Evolutionary conservation across 129 eudicot species (phyloP).

Genomic region (Scalesia atractyloides): DNA sequence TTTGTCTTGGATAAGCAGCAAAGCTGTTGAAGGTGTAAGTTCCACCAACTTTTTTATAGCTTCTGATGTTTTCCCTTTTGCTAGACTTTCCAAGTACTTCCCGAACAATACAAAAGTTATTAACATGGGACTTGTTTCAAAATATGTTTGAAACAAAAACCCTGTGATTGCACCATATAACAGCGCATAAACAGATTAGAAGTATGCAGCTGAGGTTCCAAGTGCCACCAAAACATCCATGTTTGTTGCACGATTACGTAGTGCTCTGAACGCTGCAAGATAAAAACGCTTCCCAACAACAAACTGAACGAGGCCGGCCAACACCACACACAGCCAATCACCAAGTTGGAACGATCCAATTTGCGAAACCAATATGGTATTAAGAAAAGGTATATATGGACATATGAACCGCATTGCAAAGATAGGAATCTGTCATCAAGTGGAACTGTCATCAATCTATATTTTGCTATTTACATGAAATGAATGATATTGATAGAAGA

Average conservation of each 20-base stretch:
- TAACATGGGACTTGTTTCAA: slow-evolving; percentile 93
- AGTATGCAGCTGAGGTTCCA: slow-evolving; percentile 94
- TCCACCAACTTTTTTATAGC: slow-evolving; percentile 93
- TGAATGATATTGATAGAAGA: neutral
- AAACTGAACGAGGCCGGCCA: slow-evolving; percentile 80
- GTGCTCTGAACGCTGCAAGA: slow-evolving; percentile 90
- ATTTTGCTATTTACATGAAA: neutral
- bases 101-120: slow-evolving; percentile 89
- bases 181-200: slow-evolving; percentile 80
- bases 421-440: slow-evolving; percentile 70
- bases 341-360: slow-evolving; percentile 83
- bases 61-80: slow-evolving; percentile 94
- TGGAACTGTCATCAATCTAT: slow-evolving; percentile 22
- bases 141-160: slow-evolving; percentile 78
- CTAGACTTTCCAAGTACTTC: slow-evolving; percentile 81
- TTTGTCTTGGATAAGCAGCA: slow-evolving; percentile 69
- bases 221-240: slow-evolving; percentile 97
- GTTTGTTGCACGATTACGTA: slow-evolving; percentile 81
- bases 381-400: slow-evolving; percentile 73
- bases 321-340: slow-evolving; percentile 81
- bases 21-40: slow-evolving; percentile 87
- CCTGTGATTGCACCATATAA: slow-evolving; percentile 86
- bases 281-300: slow-evolving; percentile 89
- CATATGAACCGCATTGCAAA: slow-evolving; percentile 64
- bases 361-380: slow-evolving; percentile 54